Evolutionary conservation across 2,329 filamentous ascomycete genomes (phyloP).

Genomic region (Allantophomopsis lycopodina): DNA sequence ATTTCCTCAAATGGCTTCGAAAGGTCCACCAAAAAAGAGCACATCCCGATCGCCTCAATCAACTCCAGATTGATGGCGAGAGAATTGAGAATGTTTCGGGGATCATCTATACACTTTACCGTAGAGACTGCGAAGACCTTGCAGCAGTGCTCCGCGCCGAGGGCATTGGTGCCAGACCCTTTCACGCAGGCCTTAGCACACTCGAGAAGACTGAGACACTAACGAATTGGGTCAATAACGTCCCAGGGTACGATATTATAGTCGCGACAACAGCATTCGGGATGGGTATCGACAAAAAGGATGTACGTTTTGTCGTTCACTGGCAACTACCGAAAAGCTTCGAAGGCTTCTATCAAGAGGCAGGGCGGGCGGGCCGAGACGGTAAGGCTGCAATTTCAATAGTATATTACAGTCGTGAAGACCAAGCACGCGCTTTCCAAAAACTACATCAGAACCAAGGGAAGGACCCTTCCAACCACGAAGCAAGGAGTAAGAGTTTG

Average conservation of each 20-base stretch:
- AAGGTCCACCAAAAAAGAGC: conserved; percentile 57
- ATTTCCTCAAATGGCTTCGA: conserved; percentile 67
- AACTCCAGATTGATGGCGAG: conserved; percentile 39
- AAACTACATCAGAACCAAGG: neutral
- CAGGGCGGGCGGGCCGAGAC: conserved; percentile 79
- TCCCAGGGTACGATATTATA: conserved; percentile 73
- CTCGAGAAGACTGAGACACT: conserved; percentile 60
- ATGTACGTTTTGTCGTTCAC: conserved; percentile 88
- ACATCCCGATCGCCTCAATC: conserved; percentile 38
- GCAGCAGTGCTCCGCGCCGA: conserved; percentile 50
- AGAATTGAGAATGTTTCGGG: conserved; percentile 54
- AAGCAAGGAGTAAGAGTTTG: conserved; percentile 47
- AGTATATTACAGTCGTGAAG: conserved; percentile 81
- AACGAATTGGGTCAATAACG: conserved; percentile 57
- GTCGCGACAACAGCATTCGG: conserved; percentile 94
- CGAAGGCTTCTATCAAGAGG: conserved; percentile 94
- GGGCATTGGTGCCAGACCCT: conserved; percentile 60
- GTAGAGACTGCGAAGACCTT: conserved; percentile 61
- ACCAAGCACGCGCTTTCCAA: conserved; percentile 56
- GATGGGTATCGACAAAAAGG: conserved; percentile 95
- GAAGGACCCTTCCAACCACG: conserved; percentile 26
- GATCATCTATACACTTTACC: conserved; percentile 68
- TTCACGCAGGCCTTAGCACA: conserved; percentile 57
- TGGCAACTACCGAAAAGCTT: conserved; percentile 92
- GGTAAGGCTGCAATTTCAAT: conserved; percentile 79